Percentiles rank a stretch among this genome's conserved stretches.
Evolutionary conservation across 768 basidiomycete species (phyloP).

Genomic region (Tephrocybe sp.): DNA sequence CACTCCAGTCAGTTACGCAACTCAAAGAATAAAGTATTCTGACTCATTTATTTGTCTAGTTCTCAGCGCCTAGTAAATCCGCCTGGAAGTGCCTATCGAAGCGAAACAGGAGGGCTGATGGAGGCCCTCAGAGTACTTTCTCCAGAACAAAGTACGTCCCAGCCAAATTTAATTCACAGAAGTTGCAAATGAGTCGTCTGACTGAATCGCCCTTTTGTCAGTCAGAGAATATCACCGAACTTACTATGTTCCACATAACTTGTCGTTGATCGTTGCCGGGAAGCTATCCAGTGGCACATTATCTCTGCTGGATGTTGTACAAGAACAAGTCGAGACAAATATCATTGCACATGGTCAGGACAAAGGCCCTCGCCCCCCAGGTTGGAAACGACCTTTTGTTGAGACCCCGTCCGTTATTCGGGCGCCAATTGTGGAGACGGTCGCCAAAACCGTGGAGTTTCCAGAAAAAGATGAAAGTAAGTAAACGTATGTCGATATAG

Average conservation of each 20-base stretch:
- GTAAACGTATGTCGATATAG: constrained; percentile 15
- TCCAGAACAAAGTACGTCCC: constrained; percentile 76
- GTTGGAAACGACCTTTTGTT: constrained; percentile 93
- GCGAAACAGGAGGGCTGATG: constrained; percentile 97
- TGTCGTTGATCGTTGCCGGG: constrained; percentile 86
- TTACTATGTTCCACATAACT: constrained; percentile 93
- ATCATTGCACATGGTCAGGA: constrained; percentile 75
- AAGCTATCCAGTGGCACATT: constrained; percentile 74
- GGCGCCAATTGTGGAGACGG: constrained; percentile 45
- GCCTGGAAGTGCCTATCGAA: constrained; percentile 81
- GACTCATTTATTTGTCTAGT: neutral
- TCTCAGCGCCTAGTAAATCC: constrained; percentile 78
- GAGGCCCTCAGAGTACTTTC: constrained; percentile 81
- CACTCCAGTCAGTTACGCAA: constrained; percentile 57
- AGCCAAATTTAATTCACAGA: neutral
- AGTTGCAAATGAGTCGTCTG: no score
- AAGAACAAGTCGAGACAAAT: constrained; percentile 78
- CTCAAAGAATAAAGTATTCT: neutral
- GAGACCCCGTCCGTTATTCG: constrained; percentile 78
- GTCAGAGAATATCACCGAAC: constrained; percentile 86
- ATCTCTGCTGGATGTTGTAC: constrained; percentile 78
- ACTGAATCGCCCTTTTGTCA: constrained; percentile 31
- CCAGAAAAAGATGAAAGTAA: constrained; percentile 93
- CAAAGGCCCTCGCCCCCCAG: constrained; percentile 63
- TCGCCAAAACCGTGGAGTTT: constrained; percentile 77